Evolutionary conservation across 1,284 basidiomycete species (phyloP), one percentile per base, ranked within the genome.

Genomic region (Moniliella sp.): DNA sequence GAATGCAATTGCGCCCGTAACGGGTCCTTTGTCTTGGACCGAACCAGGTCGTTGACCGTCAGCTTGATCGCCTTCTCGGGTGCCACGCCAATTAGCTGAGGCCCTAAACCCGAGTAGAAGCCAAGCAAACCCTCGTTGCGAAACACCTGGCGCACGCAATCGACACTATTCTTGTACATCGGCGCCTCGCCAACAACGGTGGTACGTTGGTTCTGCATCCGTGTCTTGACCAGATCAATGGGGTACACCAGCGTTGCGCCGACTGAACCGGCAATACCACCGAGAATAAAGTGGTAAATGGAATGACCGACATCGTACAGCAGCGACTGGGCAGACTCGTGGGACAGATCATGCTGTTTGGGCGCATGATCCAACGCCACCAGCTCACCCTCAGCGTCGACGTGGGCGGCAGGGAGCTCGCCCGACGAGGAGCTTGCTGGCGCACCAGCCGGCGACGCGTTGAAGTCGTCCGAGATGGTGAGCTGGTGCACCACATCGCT

Each of bases 191-290:
- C 55, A 10, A 57, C 53, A 18, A 57, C 51, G n/a, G n/a, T n/a
- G n/a, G n/a, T n/a, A n/a, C 52, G 43, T 62, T 97, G 88, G 62
- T 97, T 97, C 68, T 97, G 88, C 72, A 97, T 86, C 34, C 83
- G 50, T 27, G 48, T 79, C 76, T 67, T 57, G 75, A 78, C 81
- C 62, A 86, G 70, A 64, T 88, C 82, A 61, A 88, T 88, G 21
- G 82, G 82, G 61, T 88, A 86, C 17, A 88, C 82, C 29, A 82
- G 80, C 40, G 75, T 93, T 32, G 77, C 86, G 45, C 84, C 84
- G 43, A 82, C 72, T 18, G 49, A 81, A 37, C 88, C 88, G 25
- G 88, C 84, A 40, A 91, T 63, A 61, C 86, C 86, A 57, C 86
- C 88, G 50, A 80, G 74, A 28, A 70, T 67, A 57, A 97, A 94